These are phyloP conservation scores for Pseudogymnoascus sp. DNA, from an alignment of 2,329 filamentous ascomycete genomes.

Conservation along the genomic window DNA sequence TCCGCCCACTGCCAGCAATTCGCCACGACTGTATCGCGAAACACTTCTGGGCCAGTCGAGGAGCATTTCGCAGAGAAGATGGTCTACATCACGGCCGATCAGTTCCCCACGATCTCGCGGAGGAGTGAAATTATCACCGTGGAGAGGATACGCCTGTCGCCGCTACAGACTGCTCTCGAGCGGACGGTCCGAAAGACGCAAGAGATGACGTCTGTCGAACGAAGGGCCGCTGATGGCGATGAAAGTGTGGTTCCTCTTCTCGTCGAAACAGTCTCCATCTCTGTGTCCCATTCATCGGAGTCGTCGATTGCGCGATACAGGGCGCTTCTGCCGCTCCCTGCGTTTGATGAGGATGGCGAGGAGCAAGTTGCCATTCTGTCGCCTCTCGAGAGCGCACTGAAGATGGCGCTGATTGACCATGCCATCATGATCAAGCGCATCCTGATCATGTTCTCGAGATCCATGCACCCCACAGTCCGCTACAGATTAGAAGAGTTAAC, in stretches of 20 bases:
- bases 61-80: constrained; percentile 78
- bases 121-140: constrained; percentile 73
- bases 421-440: constrained; percentile 81
- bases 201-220: constrained; percentile 71
- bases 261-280: constrained; percentile 66
- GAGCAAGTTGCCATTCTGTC: constrained; percentile 42
- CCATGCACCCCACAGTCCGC: constrained; percentile 48
- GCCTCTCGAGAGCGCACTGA: constrained; percentile 67
- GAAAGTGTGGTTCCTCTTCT: constrained; percentile 60
- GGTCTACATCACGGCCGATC: constrained; percentile 72
- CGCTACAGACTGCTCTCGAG: constrained; percentile 83
- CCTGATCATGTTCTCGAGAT: constrained; percentile 56
- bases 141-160: constrained; percentile 53
- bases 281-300: constrained; percentile 66
- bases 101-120: constrained; percentile 84
- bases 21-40: constrained; percentile 64
- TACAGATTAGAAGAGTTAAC: constrained; percentile 51
- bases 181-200: constrained; percentile 84
- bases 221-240: constrained; percentile 63
- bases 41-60: constrained; percentile 57
- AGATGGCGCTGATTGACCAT: constrained; percentile 80
- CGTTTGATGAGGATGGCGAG: constrained; percentile 33
- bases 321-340: constrained; percentile 53
- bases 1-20: constrained; percentile 71
- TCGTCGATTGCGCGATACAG: constrained; percentile 73